phyloP scores from a whole-genome alignment of 371 early-diverging fungal genomes.

The Rhizomucor pusillus region DNA sequence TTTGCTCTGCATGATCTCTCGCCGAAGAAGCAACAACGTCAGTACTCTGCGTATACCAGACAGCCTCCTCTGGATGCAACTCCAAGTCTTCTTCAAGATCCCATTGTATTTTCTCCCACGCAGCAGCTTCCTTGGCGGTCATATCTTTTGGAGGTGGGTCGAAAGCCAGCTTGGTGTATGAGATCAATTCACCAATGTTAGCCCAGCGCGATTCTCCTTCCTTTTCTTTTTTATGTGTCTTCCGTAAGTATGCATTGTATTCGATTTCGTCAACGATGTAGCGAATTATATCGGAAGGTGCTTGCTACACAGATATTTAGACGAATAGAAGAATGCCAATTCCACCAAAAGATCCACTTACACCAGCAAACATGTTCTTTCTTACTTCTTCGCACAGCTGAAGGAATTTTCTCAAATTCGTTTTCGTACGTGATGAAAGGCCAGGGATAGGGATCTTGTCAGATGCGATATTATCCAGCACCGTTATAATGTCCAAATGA shows the following conservation, averaged over 20 bases:
- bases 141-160: not conserved
- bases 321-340: not conserved
- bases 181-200: conserved; percentile 38
- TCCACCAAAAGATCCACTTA: not conserved
- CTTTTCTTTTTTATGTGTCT: conserved; percentile 14
- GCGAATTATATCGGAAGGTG: conserved; percentile 13
- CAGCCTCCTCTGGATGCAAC: no score
- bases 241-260: conserved; percentile 25
- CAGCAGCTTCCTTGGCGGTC: no score
- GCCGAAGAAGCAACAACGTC: no score
- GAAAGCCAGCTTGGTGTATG: conserved; percentile 18
- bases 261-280: conserved; percentile 19
- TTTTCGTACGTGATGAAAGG: not conserved
- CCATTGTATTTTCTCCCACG: no score
- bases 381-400: not conserved
- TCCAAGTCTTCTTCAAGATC: no score
- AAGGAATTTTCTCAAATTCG: conserved; percentile 8
- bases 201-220: conserved; percentile 23
- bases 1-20: not conserved
- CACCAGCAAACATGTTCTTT: not conserved
- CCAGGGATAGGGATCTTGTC: not conserved
- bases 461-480: conserved; percentile 1
- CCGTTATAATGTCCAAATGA: conserved; percentile 3
- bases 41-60: no score
- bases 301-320: conserved; percentile 8